Percentiles rank a stretch among this genome's conserved stretches.
Conservation (phyloP, 2,329 filamentous ascomycete genomes). For the Cladosporium sp. region DNA sequence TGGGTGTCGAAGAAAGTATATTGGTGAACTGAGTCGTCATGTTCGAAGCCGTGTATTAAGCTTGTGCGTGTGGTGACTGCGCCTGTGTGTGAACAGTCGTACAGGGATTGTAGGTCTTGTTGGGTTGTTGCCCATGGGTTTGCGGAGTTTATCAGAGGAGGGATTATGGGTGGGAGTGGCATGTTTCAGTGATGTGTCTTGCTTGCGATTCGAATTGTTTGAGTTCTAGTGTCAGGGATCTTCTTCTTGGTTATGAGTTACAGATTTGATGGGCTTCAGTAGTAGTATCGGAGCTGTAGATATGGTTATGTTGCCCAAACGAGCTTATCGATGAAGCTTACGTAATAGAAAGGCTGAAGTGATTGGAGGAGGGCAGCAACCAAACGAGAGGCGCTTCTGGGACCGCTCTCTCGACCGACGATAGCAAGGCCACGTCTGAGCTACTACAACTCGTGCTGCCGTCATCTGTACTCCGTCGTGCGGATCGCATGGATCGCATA, state of each 20-base stretch:
- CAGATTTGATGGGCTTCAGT: not conserved
- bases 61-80: conserved; percentile 72
- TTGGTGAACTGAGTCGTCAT: conserved; percentile 58
- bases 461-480: no score
- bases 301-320: not conserved
- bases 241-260: not conserved
- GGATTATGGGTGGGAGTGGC: conserved; percentile 49
- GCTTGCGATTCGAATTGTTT: no score
- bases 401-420: no score
- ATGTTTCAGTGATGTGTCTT: conserved; percentile 13
- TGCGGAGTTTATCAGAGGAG: conserved; percentile 65
- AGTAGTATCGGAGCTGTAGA: not conserved
- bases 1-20: conserved; percentile 60
- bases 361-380: no score
- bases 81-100: conserved; percentile 59
- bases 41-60: conserved; percentile 60
- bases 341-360: no score
- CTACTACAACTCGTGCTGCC: no score
- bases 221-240: not conserved
- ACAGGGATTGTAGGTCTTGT: conserved; percentile 59
- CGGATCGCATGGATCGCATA: no score
- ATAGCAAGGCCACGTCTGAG: no score
- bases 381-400: no score
- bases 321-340: not conserved
- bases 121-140: conserved; percentile 70